A percentile compares a stretch with the other conserved stretches of the same genome.
Evolutionary conservation across 2,329 filamentous ascomycete species (phyloP).

Genomic region (Cucurbitaria berberidis): DNA sequence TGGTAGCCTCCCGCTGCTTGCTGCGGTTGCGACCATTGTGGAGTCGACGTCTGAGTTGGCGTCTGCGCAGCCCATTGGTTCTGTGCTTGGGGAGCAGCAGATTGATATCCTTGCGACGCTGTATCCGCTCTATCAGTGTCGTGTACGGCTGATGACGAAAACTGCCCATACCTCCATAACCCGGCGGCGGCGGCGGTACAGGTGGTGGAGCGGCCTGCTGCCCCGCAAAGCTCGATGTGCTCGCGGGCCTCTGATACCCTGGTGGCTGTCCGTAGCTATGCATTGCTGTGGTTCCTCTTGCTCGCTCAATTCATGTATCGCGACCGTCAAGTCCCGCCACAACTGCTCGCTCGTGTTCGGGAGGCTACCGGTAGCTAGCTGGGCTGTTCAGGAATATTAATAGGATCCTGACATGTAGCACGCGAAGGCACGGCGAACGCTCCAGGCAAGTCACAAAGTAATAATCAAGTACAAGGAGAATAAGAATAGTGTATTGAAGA

Average conservation of each 20-base stretch:
- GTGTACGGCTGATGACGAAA: not conserved
- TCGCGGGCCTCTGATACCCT: conserved; percentile 41
- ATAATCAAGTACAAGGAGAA: conserved; percentile 6
- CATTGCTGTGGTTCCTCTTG: conserved; percentile 22
- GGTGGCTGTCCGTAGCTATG: conserved; percentile 41
- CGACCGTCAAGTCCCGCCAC: not conserved
- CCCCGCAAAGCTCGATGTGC: conserved; percentile 36
- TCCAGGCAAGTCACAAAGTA: conserved; percentile 12
- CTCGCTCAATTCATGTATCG: not conserved
- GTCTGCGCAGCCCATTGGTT: conserved; percentile 40
- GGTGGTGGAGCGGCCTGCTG: conserved; percentile 22
- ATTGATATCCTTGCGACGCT: conserved; percentile 32
- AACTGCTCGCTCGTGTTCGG: conserved; percentile 2
- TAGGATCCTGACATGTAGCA: conserved; percentile 11
- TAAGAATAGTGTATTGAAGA: conserved; percentile 17
- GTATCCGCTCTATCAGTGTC: conserved; percentile 2
- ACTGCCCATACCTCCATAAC: conserved; percentile 35
- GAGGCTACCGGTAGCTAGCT: conserved; percentile 2
- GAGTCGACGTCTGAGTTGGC: conserved; percentile 22
- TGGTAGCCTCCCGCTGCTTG: conserved; percentile 36
- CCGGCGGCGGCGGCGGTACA: conserved; percentile 32
- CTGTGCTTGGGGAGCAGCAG: conserved; percentile 30
- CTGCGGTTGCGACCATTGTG: conserved; percentile 34
- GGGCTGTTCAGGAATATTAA: conserved; percentile 22
- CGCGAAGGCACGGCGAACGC: conserved; percentile 18